Conservation (phyloP, 2,329 filamentous ascomycete species). For the Aspergillus viridinutans region DNA sequence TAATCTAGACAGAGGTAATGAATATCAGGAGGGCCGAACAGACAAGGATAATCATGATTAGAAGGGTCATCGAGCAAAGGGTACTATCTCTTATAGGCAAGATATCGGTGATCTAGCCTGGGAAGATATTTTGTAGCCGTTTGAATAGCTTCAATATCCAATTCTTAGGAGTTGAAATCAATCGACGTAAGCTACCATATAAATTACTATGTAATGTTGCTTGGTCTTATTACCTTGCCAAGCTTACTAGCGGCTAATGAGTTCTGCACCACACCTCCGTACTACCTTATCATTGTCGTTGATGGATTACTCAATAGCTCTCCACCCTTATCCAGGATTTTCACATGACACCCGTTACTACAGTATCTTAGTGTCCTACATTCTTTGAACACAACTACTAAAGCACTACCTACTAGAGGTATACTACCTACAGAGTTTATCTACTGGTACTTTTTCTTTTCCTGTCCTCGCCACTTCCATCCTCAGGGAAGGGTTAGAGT, state of each 20-base stretch:
- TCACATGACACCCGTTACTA: background rate
- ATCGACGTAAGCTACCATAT: too few species aligned
- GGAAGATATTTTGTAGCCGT: too few species aligned
- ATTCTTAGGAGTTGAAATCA: too few species aligned
- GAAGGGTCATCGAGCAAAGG: background rate
- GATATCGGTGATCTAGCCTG: background rate
- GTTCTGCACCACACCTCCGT: too few species aligned
- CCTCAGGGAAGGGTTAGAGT: background rate
- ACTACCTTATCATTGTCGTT: background rate
- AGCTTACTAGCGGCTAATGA: too few species aligned
- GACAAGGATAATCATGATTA: background rate
- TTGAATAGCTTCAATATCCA: too few species aligned
- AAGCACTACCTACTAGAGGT: background rate
- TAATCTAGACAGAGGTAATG: conserved; percentile 4
- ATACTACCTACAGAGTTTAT: background rate
- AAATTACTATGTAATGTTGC: too few species aligned
- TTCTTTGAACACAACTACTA: background rate
- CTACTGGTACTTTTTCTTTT: too few species aligned
- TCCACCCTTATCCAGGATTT: background rate
- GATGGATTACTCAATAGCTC: background rate
- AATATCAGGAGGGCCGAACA: conserved; percentile 6
- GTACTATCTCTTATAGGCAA: background rate
- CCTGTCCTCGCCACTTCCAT: background rate
- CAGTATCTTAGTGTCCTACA: background rate
- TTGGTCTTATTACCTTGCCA: too few species aligned